Base-by-base conservation (phyloP, 768 basidiomycete species). In the Atractiella rhizophila region DNA sequence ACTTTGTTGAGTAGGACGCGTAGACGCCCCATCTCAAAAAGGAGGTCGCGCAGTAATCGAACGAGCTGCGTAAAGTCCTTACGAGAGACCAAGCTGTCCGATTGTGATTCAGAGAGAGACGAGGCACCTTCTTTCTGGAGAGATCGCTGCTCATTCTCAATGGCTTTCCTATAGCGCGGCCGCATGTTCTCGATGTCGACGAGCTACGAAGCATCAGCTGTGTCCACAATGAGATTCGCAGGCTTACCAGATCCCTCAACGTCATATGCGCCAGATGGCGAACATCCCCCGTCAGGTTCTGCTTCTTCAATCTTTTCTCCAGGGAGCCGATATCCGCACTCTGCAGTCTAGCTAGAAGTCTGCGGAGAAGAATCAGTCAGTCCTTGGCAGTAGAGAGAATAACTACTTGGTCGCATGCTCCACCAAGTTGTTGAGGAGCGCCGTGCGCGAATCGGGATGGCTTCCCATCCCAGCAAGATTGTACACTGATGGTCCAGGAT, bases 251-350 rank as follows among this genome's bases (percentile, higher is more conserved):
- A 37, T 67, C 66, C 43, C 68, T 67, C 44, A 96, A 66, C 0
- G 83, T 91, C 20, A 68, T 69, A 33, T 75, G 71, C 0, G 83
- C 86, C 15, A 96, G 66, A 55, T 91, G 76, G 24, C 71, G 69
- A 24, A 94, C 68, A 49, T 91, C 83, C 8, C 57, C 61, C 8
- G 81, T 69, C 16, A 96, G 65, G 51, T 85, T 71, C 50, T 94
- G 86, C 42, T 83, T 74, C 59, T 81, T 86, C 21, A 96, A 63
- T 21, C 91, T 73, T 48, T 77, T 78, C 25, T 80, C 81, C 30
- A 96, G 64, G 2, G 81, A 83, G 18, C 75, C 64, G 2, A 86
- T 74, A 50, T 96, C 86, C 1, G 85, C 74, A 47, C 76, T 64
- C 30, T 64, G 61, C 40, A 80, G 60, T 27, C 70, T 69, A 21